Evolutionary conservation across 257 asterid species (phyloP).

Genomic region (Solanum dulcamara): DNA sequence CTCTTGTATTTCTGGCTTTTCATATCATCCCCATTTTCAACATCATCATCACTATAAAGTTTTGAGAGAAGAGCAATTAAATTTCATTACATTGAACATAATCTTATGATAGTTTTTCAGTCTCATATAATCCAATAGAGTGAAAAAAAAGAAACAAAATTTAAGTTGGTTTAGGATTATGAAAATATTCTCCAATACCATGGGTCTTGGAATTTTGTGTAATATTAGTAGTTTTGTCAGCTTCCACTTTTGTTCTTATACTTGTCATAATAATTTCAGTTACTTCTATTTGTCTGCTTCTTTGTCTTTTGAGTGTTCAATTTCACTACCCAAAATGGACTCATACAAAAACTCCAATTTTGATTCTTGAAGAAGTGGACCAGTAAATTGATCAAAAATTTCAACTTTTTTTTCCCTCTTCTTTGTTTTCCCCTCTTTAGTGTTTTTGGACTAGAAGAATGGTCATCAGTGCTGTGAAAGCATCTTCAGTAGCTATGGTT

Average conservation of each 20-base stretch:
- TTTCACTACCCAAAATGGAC: conserved; percentile 34
- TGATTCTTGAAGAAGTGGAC: conserved; percentile 10
- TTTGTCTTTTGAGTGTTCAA: conserved; percentile 26
- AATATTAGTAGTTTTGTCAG: conserved; percentile 18
- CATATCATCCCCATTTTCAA: background rate
- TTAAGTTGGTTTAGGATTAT: background rate
- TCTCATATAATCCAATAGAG: background rate
- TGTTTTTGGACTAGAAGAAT: background rate
- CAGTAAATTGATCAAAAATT: conserved; percentile 16
- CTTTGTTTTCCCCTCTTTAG: background rate
- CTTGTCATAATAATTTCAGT: background rate
- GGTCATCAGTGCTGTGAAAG: conserved; percentile 16
- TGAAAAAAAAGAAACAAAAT: background rate
- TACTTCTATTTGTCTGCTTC: conserved; percentile 13
- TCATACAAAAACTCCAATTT: conserved; percentile 10
- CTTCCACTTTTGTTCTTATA: conserved; percentile 22
- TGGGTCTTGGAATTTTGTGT: conserved; percentile 26
- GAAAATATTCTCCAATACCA: conserved; percentile 1
- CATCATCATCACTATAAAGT: background rate
- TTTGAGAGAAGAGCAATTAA: background rate
- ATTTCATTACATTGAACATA: background rate
- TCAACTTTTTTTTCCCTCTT: background rate
- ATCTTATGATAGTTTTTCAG: background rate
- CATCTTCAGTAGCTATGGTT: conserved; percentile 22
- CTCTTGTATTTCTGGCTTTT: background rate